Percentiles rank a stretch among this genome's conserved stretches.
Evolutionary conservation across 192 early-diverging fungal genomes (phyloP).

Genomic region (Phlyctochytrium bullatum): DNA sequence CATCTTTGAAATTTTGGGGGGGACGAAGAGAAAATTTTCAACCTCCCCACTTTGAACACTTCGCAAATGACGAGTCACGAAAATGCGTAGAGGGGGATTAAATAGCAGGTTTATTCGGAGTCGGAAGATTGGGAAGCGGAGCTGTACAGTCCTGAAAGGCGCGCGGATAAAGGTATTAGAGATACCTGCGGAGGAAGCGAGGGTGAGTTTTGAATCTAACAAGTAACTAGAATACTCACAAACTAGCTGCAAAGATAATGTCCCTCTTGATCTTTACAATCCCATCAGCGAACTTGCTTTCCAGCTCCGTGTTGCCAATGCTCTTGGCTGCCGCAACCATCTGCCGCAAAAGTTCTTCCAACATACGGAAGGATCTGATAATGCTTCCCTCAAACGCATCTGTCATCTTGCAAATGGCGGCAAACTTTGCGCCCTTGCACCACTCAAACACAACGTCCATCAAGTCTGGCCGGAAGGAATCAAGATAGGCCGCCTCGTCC

Average conservation of each 20-base stretch:
- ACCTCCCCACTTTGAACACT: too few relatives aligned
- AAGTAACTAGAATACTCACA: conserved; percentile 56
- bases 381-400: conserved; percentile 93
- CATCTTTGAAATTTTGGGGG: too few relatives aligned
- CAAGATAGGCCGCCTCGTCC: conserved; percentile 86
- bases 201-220: too few relatives aligned
- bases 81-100: too few relatives aligned
- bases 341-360: conserved; percentile 89
- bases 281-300: conserved; percentile 91
- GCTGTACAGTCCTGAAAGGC: too few relatives aligned
- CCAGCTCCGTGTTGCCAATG: conserved; percentile 91
- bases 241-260: conserved; percentile 93
- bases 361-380: conserved; percentile 80
- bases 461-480: conserved; percentile 77
- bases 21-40: too few relatives aligned
- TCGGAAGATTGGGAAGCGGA: too few relatives aligned
- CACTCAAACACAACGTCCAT: conserved; percentile 96
- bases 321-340: conserved; percentile 88
- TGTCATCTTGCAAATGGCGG: conserved; percentile 92
- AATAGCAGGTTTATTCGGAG: too few relatives aligned
- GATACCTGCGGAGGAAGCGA: too few relatives aligned
- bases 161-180: too few relatives aligned
- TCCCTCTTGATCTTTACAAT: conserved; percentile 92
- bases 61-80: too few relatives aligned
- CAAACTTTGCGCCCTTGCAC: conserved; percentile 88